phyloP scores from a whole-genome alignment of 2,329 filamentous ascomycete genomes.

The Plectosphaerella cucumerina region DNA sequence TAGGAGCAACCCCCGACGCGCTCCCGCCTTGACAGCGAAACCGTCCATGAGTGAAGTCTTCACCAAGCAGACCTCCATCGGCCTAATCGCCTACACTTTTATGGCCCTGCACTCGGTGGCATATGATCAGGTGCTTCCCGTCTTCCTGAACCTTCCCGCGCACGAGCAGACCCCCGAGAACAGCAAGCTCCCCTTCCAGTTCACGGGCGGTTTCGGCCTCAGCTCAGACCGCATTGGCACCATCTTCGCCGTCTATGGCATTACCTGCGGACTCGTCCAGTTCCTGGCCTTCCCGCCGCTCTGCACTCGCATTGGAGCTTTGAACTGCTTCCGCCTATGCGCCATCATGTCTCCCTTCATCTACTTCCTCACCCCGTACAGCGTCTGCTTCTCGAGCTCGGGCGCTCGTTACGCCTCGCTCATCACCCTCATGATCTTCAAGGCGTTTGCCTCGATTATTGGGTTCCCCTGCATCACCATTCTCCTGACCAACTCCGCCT shows the following conservation, averaged over 20 bases:
- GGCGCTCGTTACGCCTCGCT: slow-evolving; percentile 55
- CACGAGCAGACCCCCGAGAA: slow-evolving; percentile 54
- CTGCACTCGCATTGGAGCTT: slow-evolving; percentile 67
- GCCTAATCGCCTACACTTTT: slow-evolving; percentile 73
- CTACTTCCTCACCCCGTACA: slow-evolving; percentile 81
- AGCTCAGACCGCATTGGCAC: slow-evolving; percentile 73
- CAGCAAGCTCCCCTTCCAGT: slow-evolving; percentile 70
- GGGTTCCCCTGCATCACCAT: slow-evolving; percentile 89
- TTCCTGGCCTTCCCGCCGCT: slow-evolving; percentile 80
- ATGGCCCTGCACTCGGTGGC: slow-evolving; percentile 79
- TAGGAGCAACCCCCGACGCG: slow-evolving; percentile 9
- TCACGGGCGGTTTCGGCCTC: slow-evolving; percentile 75
- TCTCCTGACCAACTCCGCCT: slow-evolving; percentile 81
- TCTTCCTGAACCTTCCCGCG: slow-evolving; percentile 77
- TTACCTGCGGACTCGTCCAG: slow-evolving; percentile 76
- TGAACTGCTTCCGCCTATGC: slow-evolving; percentile 68
- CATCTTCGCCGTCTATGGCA: slow-evolving; percentile 79
- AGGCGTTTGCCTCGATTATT: slow-evolving; percentile 73
- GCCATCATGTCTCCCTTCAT: slow-evolving; percentile 65
- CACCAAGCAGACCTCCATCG: slow-evolving; percentile 67
- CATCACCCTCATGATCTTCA: slow-evolving; percentile 65
- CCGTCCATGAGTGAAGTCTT: slow-evolving; percentile 61
- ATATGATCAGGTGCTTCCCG: slow-evolving; percentile 83
- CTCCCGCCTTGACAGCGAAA: slow-evolving; percentile 8
- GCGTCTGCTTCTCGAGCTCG: slow-evolving; percentile 53